Percentiles rank a stretch among this genome's conserved stretches.
These are phyloP conservation scores for Fusarium agapanthi DNA, from an alignment of 2,329 filamentous ascomycete genomes.

Conservation along the genomic window DNA sequence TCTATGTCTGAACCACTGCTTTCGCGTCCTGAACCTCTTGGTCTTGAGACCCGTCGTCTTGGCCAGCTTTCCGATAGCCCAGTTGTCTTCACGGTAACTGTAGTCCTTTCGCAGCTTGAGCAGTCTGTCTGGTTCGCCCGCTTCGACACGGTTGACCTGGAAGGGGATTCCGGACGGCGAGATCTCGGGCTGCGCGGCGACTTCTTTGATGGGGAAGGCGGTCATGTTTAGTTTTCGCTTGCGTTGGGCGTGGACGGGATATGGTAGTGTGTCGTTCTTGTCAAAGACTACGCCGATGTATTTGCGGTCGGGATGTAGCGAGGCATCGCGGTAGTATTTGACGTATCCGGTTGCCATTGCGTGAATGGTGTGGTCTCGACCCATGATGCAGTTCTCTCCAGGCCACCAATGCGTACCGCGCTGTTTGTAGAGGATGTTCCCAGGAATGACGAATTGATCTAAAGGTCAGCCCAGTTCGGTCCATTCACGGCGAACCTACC, in stretches of 20 bases:
- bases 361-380: conserved; percentile 95
- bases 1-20: conserved; percentile 57
- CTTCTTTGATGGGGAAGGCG: conserved; percentile 56
- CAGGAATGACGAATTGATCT: conserved; percentile 93
- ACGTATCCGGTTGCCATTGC: conserved; percentile 88
- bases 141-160: conserved; percentile 53
- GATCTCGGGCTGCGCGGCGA: conserved; percentile 50
- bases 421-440: conserved; percentile 98
- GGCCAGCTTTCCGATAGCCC: conserved; percentile 64
- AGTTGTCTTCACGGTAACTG: conserved; percentile 69
- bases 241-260: conserved; percentile 76
- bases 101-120: conserved; percentile 63
- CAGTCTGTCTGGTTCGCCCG: conserved; percentile 56
- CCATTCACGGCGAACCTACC: conserved; percentile 61
- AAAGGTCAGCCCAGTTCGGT: conserved; percentile 24
- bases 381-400: conserved; percentile 94
- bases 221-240: conserved; percentile 80
- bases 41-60: conserved; percentile 60
- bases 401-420: conserved; percentile 94
- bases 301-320: conserved; percentile 82
- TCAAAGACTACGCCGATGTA: conserved; percentile 95
- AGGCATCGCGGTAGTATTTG: conserved; percentile 93
- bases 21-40: conserved; percentile 60
- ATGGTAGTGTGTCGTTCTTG: conserved; percentile 81
- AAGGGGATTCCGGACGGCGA: conserved; percentile 62